phyloP scores from a whole-genome alignment of 2,329 filamentous ascomycete genomes.

The Epicoccum nigrum region DNA sequence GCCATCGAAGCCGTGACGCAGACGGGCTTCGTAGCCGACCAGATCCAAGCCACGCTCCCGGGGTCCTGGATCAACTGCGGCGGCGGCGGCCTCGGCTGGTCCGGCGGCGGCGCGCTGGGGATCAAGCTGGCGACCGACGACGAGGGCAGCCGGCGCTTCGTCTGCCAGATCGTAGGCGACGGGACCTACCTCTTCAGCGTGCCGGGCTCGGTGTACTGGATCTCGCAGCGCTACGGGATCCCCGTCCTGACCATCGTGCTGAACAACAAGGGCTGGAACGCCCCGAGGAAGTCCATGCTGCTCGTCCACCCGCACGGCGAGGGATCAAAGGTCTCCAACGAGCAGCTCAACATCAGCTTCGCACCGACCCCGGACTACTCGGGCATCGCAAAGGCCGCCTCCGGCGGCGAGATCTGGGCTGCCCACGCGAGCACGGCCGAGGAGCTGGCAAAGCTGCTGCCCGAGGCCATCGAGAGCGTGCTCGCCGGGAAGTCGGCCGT shows the following conservation, averaged over 20 bases:
- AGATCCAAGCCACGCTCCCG: slow-evolving; percentile 70
- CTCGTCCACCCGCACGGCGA: slow-evolving; percentile 70
- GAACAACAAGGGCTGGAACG: slow-evolving; percentile 76
- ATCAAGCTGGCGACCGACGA: slow-evolving; percentile 73
- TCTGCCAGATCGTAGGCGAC: slow-evolving; percentile 65
- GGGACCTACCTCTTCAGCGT: slow-evolving; percentile 71
- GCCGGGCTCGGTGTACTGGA: slow-evolving; percentile 72
- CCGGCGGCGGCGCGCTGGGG: slow-evolving; percentile 74
- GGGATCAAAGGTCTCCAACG: slow-evolving; percentile 66
- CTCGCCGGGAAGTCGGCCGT: slow-evolving; percentile 64
- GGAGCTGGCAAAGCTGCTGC: slow-evolving; percentile 61
- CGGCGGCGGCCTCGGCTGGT: slow-evolving; percentile 81
- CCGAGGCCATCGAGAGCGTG: slow-evolving; percentile 65
- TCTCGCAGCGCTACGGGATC: slow-evolving; percentile 68
- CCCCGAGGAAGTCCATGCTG: slow-evolving; percentile 64
- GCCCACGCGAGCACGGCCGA: slow-evolving; percentile 62
- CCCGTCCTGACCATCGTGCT: slow-evolving; percentile 70
- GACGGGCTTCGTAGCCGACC: slow-evolving; percentile 69
- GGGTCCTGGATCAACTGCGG: slow-evolving; percentile 83
- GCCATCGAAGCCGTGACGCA: slow-evolving; percentile 81
- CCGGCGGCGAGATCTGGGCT: slow-evolving; percentile 67
- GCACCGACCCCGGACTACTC: slow-evolving; percentile 70
- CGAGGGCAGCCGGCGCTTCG: slow-evolving; percentile 49
- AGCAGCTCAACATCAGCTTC: slow-evolving; percentile 71
- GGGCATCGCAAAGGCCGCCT: slow-evolving; percentile 70